Evolutionary conservation across 257 asterid genomes (phyloP).

Genomic region (Apocynum venetum): DNA sequence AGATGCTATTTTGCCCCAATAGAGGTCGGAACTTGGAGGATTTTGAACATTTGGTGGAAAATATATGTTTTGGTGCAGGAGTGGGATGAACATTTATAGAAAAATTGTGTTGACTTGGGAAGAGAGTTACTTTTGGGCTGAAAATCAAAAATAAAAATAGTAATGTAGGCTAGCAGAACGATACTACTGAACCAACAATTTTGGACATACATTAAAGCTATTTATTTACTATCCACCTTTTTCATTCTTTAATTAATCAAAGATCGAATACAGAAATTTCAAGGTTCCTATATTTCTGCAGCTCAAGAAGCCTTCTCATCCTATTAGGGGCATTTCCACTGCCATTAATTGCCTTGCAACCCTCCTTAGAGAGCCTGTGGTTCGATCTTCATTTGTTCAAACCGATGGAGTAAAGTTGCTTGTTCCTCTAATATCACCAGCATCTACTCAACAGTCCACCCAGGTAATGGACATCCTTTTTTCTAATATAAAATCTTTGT

Average conservation of each 20-base stretch:
- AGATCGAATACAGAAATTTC: not conserved
- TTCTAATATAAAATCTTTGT: not conserved
- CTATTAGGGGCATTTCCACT: slow-evolving; percentile 68
- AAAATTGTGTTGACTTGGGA: not conserved
- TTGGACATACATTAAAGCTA: not conserved
- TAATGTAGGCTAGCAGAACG: not conserved
- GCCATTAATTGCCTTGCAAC: slow-evolving; percentile 79
- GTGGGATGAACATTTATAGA: not conserved
- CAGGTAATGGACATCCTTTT: slow-evolving; percentile 41
- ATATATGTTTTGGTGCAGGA: not conserved
- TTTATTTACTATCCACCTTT: not conserved
- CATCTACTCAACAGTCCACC: slow-evolving; percentile 89
- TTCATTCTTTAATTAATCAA: not conserved
- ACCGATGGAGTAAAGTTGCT: slow-evolving; percentile 86
- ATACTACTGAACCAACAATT: not conserved
- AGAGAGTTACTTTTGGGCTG: not conserved
- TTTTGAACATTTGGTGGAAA: not conserved
- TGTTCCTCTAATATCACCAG: slow-evolving; percentile 80
- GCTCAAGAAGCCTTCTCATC: slow-evolving; percentile 88
- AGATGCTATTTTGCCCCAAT: not conserved
- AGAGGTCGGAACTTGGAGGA: not conserved
- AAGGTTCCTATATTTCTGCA: slow-evolving; percentile 24
- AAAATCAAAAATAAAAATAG: not conserved
- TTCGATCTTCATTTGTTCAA: slow-evolving; percentile 82
- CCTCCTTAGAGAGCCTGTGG: slow-evolving; percentile 74